Evolutionary conservation across 2,329 filamentous ascomycete species (phyloP).

Genomic region (Scopulariopsis brevicaulis): DNA sequence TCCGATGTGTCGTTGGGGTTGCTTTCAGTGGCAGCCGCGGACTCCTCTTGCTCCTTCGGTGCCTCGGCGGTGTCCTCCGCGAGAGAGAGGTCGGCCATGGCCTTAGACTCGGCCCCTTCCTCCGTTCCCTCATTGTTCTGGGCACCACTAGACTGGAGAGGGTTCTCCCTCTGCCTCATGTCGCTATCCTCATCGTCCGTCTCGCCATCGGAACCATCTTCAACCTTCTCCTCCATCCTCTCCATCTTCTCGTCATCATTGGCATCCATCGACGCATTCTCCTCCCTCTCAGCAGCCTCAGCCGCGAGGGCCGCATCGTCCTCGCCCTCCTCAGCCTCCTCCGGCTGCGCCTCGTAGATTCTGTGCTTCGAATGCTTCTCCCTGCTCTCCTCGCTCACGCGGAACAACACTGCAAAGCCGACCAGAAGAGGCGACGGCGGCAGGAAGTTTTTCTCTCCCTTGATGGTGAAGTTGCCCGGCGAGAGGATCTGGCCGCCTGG

Average conservation of each 20-base stretch:
- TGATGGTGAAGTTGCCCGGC: constrained; percentile 67
- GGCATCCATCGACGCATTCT: constrained; percentile 15
- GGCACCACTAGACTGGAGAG: background rate
- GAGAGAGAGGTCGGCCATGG: background rate
- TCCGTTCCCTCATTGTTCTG: constrained; percentile 3
- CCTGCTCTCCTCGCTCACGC: constrained; percentile 80
- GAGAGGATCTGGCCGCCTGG: constrained; percentile 70
- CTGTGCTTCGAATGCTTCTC: constrained; percentile 64
- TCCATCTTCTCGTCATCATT: constrained; percentile 16
- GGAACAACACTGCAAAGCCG: constrained; percentile 80
- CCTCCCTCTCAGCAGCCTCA: constrained; percentile 13
- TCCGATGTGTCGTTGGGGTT: constrained; percentile 9
- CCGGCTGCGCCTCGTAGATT: constrained; percentile 10
- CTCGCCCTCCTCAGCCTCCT: constrained; percentile 13
- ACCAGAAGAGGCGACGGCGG: constrained; percentile 80
- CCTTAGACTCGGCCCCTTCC: background rate
- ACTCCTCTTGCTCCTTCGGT: constrained; percentile 2
- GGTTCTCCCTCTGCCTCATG: background rate
- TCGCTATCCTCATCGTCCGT: constrained; percentile 21
- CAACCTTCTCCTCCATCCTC: constrained; percentile 12
- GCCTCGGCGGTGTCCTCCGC: constrained; percentile 4
- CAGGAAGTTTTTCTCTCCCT: constrained; percentile 82
- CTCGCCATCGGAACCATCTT: constrained; percentile 13
- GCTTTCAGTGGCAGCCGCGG: constrained; percentile 5
- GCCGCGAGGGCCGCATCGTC: constrained; percentile 8